Base-by-base conservation (phyloP, 176 grass and related monocot genomes). In the Ampelocalamus luodianensis region DNA sequence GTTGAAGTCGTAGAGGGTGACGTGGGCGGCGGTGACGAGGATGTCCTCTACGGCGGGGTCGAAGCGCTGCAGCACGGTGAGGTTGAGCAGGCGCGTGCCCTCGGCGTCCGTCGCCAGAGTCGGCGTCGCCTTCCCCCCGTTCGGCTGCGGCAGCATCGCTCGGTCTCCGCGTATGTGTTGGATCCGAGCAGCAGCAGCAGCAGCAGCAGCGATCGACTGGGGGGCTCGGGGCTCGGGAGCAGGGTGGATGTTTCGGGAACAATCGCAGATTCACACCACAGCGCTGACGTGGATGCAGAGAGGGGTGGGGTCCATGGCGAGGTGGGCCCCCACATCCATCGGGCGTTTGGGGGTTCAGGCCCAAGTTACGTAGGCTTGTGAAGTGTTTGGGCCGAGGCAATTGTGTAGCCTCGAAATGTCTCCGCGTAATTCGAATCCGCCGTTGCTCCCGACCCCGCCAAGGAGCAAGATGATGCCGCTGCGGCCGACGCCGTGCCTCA, bases 1-100 rank as follows among this genome's bases (percentile, higher is more conserved):
- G 78, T 94, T 97, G 95, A 97, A 92, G 82, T 92, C 95, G 78
- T 97, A 97, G 64, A 97, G 86, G 32, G 95, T 94, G 69, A 97
- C 95, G 78, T 97, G 92, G 3, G 88, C 86, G 69, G 95, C 95
- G 73, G 92, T 97, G 76, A 97, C 92, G 54, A 97, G 95, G 86
- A 97, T 97, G 75, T 97, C 95, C 82, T 97, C 95, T 26, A 97
- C 92, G 46, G 90, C 93, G 42, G 92, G 92, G 81, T 97, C 95
- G 84, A 97, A 88, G 77, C 95, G 88, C 78, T 94, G 95, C 17
- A 97, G 90, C 37, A 97, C 95, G 63, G 95, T 97, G 63, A 97
- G 90, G 79, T 97, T 94, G n/a, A 97, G 92, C 32, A 87, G 59
- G 60, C 92, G 93, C 73, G 92, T 97, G 53, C 72, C 90, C 61